These are phyloP conservation scores for Coniferiporia weirii DNA, from an alignment of 1,284 basidiomycete species.

Conservation along the genomic window DNA sequence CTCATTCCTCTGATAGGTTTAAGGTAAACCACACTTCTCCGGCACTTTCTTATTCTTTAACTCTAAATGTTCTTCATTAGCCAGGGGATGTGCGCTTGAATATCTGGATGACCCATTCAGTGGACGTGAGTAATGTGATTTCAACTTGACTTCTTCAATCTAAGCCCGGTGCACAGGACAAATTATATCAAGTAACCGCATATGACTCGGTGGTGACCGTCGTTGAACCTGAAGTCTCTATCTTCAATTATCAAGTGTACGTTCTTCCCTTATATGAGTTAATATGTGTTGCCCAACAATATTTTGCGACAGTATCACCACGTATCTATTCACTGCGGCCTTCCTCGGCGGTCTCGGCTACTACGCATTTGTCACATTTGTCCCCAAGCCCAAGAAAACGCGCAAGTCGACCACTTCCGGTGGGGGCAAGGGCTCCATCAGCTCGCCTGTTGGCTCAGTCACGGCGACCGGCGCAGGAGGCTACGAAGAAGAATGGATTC, in stretches of 20 bases:
- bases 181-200: conserved; percentile 59
- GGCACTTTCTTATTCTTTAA: conserved; percentile 6
- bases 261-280: conserved; percentile 25
- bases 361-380: conserved; percentile 62
- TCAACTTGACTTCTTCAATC: not conserved
- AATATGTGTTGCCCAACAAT: not conserved
- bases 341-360: conserved; percentile 65
- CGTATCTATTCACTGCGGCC: conserved; percentile 69
- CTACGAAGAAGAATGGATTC: conserved; percentile 92
- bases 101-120: conserved; percentile 71
- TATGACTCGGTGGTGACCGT: conserved; percentile 78
- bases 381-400: conserved; percentile 56
- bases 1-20: conserved; percentile 40
- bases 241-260: conserved; percentile 79
- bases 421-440: conserved; percentile 28
- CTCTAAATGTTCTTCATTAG: conserved; percentile 29
- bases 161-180: conserved; percentile 32
- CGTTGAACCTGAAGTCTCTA: conserved; percentile 75
- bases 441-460: conserved; percentile 52
- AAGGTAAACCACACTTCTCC: conserved; percentile 43
- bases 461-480: conserved; percentile 68
- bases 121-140: conserved; percentile 44
- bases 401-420: conserved; percentile 27
- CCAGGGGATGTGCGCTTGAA: conserved; percentile 76
- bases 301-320: conserved; percentile 49